Conservation (phyloP, 768 basidiomycete species). For the Xanthoconium stramineum region DNA sequence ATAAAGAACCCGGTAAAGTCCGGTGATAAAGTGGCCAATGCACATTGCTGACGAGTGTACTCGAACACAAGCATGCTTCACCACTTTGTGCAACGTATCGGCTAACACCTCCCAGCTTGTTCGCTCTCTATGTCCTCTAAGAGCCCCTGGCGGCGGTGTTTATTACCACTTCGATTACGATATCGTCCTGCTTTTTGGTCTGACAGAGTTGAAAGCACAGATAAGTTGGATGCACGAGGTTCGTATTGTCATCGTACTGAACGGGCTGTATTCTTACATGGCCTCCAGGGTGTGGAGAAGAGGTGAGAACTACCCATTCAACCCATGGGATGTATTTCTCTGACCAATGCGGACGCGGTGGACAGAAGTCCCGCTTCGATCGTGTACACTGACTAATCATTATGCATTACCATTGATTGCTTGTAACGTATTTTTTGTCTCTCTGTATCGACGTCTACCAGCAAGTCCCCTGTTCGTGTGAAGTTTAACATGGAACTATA, state of each 20-base stretch:
- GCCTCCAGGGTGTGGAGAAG: conserved; percentile 15
- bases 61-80: conserved; percentile 1
- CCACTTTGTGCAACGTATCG: conserved; percentile 7
- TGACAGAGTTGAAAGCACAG: conserved; percentile 44
- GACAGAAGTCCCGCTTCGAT: conserved; percentile 21
- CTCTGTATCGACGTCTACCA: not conserved
- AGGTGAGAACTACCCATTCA: conserved; percentile 4
- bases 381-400: conserved; percentile 13
- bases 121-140: not conserved
- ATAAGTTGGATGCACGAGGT: conserved; percentile 39
- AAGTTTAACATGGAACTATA: not conserved
- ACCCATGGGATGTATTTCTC: not conserved
- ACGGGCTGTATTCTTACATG: not conserved
- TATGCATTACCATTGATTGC: not conserved
- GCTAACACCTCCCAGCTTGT: conserved; percentile 11
- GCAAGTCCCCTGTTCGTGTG: not conserved
- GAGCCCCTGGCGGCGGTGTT: not conserved
- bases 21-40: no score
- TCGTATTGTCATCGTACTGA: not conserved
- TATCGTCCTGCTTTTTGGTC: conserved; percentile 39
- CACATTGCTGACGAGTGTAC: not conserved
- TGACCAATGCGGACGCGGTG: not conserved
- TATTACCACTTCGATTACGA: conserved; percentile 27
- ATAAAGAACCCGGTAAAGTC: conserved; percentile 12
- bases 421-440: not conserved